Evolutionary conservation across 129 eudicot genomes (phyloP), one percentile per base, ranked within the genome.

Genomic region (Glebionis coronaria): DNA sequence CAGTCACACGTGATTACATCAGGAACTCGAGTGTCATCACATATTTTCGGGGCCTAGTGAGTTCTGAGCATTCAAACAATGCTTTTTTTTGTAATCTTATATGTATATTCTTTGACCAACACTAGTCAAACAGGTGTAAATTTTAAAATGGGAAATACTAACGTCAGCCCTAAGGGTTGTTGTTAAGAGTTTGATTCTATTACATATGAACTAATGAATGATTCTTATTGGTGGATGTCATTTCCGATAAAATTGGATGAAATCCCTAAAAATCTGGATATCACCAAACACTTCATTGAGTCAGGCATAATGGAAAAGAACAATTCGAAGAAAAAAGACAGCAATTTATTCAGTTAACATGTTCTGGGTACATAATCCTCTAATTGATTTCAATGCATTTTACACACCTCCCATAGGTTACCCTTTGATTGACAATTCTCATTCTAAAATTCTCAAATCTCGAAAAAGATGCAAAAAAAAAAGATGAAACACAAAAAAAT

Each of bases 281-380:
- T n/a, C n/a, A n/a, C n/a, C n/a, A n/a, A n/a, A n/a, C n/a, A n/a
- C n/a, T n/a, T n/a, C n/a, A n/a, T n/a, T n/a, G n/a, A n/a, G n/a
- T n/a, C n/a, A n/a, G n/a, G n/a, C n/a, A n/a, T n/a, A n/a, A n/a
- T n/a, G n/a, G n/a, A n/a, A 61, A 52, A 31, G 42, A 38, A n/a
- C 40, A 25, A 55, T 4, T 49, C 9, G 14, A 18, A 66, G 40
- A 64, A 9, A 40, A 35, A 1, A 1, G 9, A 35, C 2, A 7
- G 42, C 42, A 75, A 40, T 77, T 77, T 57, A 77, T 71, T 77
- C 47, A 65, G 45, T 59, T 46, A 49, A 57, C 56, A 68, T 62
- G 28, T 44, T 50, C 35, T 20, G 63, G 72, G 69, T 71, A 57
- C 73, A 78, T 31, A 28, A 67, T 67, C 60, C 44, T 50, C 58